These are phyloP conservation scores for Annulohypoxylon moriforme DNA, from an alignment of 495 filamentous ascomycete genomes.

Conservation along the genomic window DNA sequence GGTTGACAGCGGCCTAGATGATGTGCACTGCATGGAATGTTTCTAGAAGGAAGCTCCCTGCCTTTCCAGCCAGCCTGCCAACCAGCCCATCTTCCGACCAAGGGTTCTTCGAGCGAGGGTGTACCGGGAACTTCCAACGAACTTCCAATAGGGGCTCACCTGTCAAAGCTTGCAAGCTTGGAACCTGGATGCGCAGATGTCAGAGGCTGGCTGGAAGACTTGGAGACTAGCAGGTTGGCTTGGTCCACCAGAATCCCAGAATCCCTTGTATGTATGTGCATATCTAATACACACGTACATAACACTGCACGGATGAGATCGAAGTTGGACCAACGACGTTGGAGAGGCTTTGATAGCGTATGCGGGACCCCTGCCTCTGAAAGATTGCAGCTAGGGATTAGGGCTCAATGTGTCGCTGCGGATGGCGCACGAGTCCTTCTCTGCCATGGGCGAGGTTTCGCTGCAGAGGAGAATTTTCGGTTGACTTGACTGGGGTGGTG, in stretches of 20 bases:
- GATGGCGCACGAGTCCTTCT: slow-evolving; percentile 23
- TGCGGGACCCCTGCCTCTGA: slow-evolving; percentile 5
- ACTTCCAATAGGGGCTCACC: slow-evolving; percentile 15
- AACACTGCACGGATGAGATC: slow-evolving; percentile 21
- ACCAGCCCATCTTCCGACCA: slow-evolving; percentile 25
- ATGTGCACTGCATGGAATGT: slow-evolving; percentile 46
- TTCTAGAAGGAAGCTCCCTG: slow-evolving; percentile 43
- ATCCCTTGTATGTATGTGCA: slow-evolving; percentile 6
- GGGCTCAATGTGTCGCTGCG: slow-evolving; percentile 10
- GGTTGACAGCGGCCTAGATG: slow-evolving; percentile 29
- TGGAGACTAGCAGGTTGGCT: neutral
- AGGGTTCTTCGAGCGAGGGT: slow-evolving; percentile 14
- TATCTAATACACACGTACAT: neutral
- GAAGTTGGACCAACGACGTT: slow-evolving; percentile 27
- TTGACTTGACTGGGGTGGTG: slow-evolving; percentile 8
- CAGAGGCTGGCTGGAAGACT: slow-evolving; percentile 21
- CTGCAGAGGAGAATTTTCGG: slow-evolving; percentile 37
- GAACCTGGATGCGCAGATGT: slow-evolving; percentile 12
- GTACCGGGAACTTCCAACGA: slow-evolving; percentile 15
- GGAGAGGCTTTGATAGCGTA: slow-evolving; percentile 2
- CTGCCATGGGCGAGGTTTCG: slow-evolving; percentile 23
- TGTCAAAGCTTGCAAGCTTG: slow-evolving; percentile 6
- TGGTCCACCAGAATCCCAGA: neutral
- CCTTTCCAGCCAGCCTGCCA: slow-evolving; percentile 9
- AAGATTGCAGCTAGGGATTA: slow-evolving; percentile 13